Evolutionary conservation across 176 grass and related monocot genomes (phyloP).

Genomic region (Triticum monococcum): DNA sequence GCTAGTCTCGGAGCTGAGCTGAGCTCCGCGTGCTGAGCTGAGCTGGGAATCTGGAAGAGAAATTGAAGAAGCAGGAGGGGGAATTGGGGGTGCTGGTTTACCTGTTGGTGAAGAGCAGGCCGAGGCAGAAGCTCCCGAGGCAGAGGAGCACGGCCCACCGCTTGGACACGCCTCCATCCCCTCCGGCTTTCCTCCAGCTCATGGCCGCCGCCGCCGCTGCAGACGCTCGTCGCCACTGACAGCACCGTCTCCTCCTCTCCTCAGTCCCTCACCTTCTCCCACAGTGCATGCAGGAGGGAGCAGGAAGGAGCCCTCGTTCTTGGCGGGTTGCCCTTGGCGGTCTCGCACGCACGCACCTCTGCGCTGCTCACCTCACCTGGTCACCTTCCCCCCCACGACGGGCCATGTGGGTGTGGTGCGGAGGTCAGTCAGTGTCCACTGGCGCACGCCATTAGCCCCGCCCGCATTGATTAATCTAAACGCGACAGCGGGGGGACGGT

Average conservation of each 20-base stretch:
- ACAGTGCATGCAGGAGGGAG: neutral
- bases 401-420: constrained; percentile 1
- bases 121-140: constrained; percentile 95
- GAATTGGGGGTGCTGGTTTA: constrained; percentile 28
- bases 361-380: neutral
- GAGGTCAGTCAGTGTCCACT: neutral
- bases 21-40: no score
- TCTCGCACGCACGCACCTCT: constrained; percentile 3
- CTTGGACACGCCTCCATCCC: constrained; percentile 51
- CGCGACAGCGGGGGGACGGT: constrained; percentile 1
- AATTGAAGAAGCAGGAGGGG: neutral
- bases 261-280: neutral
- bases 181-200: constrained; percentile 50
- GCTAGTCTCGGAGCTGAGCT: neutral
- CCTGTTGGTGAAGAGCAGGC: constrained; percentile 95
- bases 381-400: constrained; percentile 15
- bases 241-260: neutral
- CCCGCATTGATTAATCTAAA: neutral
- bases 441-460: constrained; percentile 13
- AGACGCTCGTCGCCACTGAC: neutral
- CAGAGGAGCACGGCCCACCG: constrained; percentile 85
- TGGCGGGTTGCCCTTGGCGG: neutral
- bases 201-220: constrained; percentile 13
- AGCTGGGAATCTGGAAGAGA: neutral
- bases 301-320: neutral